Evolutionary conservation across 176 grass and related monocot genomes (phyloP).

Genomic region (Lolium multiflorum): DNA sequence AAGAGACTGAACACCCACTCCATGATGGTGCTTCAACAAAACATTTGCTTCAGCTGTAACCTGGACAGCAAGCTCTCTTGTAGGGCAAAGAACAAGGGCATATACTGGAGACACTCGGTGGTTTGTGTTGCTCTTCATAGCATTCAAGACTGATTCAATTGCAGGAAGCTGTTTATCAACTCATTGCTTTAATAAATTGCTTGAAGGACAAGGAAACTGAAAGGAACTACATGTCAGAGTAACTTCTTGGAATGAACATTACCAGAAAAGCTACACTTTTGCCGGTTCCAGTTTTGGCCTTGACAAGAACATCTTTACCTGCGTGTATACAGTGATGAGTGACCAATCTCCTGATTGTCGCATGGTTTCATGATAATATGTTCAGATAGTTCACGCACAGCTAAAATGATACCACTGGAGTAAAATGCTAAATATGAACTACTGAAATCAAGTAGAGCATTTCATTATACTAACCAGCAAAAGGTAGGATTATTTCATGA

Average conservation of each 20-base stretch:
- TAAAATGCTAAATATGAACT: slow-evolving; percentile 5
- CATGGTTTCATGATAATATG: not conserved
- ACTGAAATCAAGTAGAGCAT: slow-evolving; percentile 3
- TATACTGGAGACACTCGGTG: slow-evolving; percentile 78
- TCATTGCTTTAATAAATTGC: slow-evolving; percentile 52
- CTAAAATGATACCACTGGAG: slow-evolving; percentile 7
- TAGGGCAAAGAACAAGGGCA: slow-evolving; percentile 82
- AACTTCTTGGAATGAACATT: slow-evolving; percentile 43
- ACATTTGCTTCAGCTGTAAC: slow-evolving; percentile 88
- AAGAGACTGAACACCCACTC: slow-evolving; percentile 92
- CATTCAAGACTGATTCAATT: slow-evolving; percentile 96
- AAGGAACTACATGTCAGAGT: slow-evolving; percentile 27
- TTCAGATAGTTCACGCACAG: slow-evolving; percentile 21
- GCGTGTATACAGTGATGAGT: slow-evolving; percentile 18
- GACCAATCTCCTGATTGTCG: not conserved
- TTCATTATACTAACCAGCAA: not conserved
- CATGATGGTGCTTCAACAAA: slow-evolving; percentile 77
- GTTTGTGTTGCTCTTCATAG: slow-evolving; percentile 62
- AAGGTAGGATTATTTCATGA: no score
- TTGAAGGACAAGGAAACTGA: slow-evolving; percentile 25
- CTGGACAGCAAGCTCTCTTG: slow-evolving; percentile 93
- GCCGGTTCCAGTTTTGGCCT: slow-evolving; percentile 92
- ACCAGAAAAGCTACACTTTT: slow-evolving; percentile 98
- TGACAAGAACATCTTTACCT: slow-evolving; percentile 96
- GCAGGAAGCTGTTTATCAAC: slow-evolving; percentile 93